phyloP scores from a whole-genome alignment of 1,284 basidiomycete genomes.

The Rhodotorula glutinis region DNA sequence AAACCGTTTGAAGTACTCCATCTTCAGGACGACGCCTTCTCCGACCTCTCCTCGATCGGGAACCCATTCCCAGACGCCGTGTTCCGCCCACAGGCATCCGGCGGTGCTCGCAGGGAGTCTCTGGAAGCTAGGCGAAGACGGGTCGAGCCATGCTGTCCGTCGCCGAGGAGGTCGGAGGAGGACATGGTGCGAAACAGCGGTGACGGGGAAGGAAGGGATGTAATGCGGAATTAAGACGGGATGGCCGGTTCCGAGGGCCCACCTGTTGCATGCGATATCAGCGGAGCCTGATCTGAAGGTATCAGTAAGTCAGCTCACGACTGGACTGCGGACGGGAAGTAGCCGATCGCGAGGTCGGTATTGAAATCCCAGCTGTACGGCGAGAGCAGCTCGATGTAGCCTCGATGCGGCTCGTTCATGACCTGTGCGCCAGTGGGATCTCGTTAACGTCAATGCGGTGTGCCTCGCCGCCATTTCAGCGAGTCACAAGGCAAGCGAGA shows the following conservation, averaged over 20 bases:
- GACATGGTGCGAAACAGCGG: conserved; percentile 58
- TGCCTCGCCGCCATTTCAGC: too few relatives aligned
- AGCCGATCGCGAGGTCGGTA: conserved; percentile 84
- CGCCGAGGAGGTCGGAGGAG: conserved; percentile 31
- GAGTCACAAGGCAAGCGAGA: too few relatives aligned
- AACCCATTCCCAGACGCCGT: conserved; percentile 89
- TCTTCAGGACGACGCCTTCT: conserved; percentile 70
- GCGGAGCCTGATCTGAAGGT: too few relatives aligned
- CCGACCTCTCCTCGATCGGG: conserved; percentile 54
- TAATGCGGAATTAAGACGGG: conserved; percentile 69
- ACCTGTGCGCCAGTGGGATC: conserved; percentile 8
- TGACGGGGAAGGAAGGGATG: conserved; percentile 78
- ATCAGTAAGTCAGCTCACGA: too few relatives aligned
- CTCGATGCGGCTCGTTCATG: conserved; percentile 95
- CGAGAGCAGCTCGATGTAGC: conserved; percentile 78
- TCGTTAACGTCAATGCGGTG: too few relatives aligned
- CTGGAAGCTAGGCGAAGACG: neutral
- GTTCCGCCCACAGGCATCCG: conserved; percentile 14
- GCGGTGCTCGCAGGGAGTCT: conserved; percentile 62
- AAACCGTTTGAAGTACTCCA: conserved; percentile 78
- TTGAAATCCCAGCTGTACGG: conserved; percentile 87
- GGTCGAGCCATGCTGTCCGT: conserved; percentile 58
- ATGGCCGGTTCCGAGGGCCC: conserved; percentile 71
- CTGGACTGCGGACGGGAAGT: conserved; percentile 54
- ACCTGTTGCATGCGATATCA: conserved; percentile 27